phyloP scores from a whole-genome alignment of 805 yeast species.

The Barnettozyma wickerhamii region DNA sequence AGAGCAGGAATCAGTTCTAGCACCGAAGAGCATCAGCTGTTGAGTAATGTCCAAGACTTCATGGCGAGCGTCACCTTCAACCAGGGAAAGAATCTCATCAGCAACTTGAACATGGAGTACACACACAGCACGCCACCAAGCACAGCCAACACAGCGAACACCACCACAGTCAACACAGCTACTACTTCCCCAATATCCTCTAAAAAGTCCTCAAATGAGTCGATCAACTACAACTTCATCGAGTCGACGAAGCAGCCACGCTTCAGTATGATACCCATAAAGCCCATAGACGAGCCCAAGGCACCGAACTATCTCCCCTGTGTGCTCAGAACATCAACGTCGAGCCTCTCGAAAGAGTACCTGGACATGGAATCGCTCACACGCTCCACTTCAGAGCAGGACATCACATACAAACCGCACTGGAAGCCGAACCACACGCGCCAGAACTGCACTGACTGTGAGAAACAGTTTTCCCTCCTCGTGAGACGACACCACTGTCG shows the following conservation, averaged over 20 bases:
- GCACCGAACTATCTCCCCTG: constrained; percentile 80
- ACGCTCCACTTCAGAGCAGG: constrained; percentile 5
- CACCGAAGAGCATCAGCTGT: neutral
- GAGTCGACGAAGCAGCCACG: constrained; percentile 16
- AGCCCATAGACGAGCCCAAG: constrained; percentile 65
- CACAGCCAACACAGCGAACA: neutral
- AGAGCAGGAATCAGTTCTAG: constrained; percentile 10
- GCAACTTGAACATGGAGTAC: constrained; percentile 8
- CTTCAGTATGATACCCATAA: constrained; percentile 30
- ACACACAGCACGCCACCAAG: neutral
- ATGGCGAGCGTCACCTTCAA: constrained; percentile 3
- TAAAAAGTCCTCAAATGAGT: constrained; percentile 21
- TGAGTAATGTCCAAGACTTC: constrained; percentile 11
- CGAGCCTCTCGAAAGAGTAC: neutral
- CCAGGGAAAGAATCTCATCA: constrained; percentile 2
- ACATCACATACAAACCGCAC: constrained; percentile 33
- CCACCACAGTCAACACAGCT: constrained; percentile 3
- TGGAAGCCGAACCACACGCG: constrained; percentile 64
- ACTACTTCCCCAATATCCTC: constrained; percentile 16
- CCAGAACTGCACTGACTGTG: constrained; percentile 56
- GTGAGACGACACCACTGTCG: constrained; percentile 72
- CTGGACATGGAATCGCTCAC: too few species aligned
- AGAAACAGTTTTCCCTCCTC: constrained; percentile 54
- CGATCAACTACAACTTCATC: constrained; percentile 12
- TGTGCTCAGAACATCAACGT: constrained; percentile 44